Conservation (phyloP, 441 rosid species). For the Gossypium davidsonii region DNA sequence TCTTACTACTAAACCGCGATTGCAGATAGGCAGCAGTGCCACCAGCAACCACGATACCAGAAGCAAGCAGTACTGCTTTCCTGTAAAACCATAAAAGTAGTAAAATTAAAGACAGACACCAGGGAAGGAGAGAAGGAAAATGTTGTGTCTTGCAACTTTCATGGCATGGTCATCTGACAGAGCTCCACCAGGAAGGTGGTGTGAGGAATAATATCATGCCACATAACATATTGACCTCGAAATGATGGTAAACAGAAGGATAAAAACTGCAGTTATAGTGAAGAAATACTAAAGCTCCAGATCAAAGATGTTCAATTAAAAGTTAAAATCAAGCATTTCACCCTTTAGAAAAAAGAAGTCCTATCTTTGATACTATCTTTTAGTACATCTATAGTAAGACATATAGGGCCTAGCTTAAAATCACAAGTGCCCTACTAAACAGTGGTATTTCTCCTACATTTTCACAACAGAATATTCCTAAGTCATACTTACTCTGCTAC, state of each 20-base stretch:
- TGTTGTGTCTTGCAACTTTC: not conserved
- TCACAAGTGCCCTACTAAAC: not conserved
- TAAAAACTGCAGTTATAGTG: not conserved
- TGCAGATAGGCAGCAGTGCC: slow-evolving; percentile 79
- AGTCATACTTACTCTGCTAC: not conserved
- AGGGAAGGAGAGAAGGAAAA: not conserved
- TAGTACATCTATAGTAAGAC: not conserved
- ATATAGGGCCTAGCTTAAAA: not conserved
- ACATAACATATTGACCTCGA: not conserved
- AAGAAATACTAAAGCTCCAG: not conserved
- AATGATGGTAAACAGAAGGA: not conserved
- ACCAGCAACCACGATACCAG: slow-evolving; percentile 80
- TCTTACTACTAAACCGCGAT: slow-evolving; percentile 42
- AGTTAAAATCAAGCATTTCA: not conserved
- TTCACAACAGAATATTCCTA: not conserved
- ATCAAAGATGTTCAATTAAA: not conserved
- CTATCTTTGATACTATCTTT: not conserved
- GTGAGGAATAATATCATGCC: no score
- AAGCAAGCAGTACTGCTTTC: slow-evolving; percentile 73
- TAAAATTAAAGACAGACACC: not conserved
- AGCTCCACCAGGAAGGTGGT: not conserved
- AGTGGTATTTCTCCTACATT: not conserved
- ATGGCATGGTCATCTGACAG: not conserved
- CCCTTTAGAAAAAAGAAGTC: not conserved
- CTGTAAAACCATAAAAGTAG: slow-evolving; percentile 30